A percentile compares a stretch with the other conserved stretches of the same genome.
phyloP scores from a whole-genome alignment of 1,139 yeast species.

The Geotrichum macrosporum region DNA sequence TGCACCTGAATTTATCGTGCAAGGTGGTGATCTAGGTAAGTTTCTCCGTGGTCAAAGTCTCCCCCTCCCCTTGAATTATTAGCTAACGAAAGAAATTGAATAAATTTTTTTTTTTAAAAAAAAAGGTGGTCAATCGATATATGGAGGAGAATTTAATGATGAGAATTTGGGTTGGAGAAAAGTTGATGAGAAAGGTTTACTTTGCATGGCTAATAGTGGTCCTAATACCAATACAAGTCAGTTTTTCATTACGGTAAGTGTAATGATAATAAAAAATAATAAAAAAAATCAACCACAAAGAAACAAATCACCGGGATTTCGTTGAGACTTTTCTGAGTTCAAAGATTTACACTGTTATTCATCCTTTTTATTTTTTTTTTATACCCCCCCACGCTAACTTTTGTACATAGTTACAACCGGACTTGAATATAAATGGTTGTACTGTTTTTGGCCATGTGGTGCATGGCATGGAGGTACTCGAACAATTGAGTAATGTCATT shows the following conservation, averaged over 20 bases:
- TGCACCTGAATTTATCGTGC: conserved; percentile 68
- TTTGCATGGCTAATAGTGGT: conserved; percentile 65
- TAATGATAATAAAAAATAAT: background rate
- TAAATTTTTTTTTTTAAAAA: too few relatives aligned
- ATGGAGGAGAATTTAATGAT: conserved; percentile 47
- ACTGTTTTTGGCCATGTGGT: conserved; percentile 63
- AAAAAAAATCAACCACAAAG: too few relatives aligned
- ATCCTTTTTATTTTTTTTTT: too few relatives aligned
- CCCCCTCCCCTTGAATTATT: too few relatives aligned
- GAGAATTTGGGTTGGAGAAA: conserved; percentile 50
- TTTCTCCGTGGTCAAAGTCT: too few relatives aligned
- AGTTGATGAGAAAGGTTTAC: conserved; percentile 31
- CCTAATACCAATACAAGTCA: conserved; percentile 60
- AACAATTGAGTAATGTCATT: conserved; percentile 30
- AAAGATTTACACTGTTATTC: too few relatives aligned
- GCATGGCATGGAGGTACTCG: conserved; percentile 65
- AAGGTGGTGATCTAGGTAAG: conserved; percentile 59
- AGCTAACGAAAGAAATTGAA: too few relatives aligned
- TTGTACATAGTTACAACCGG: conserved; percentile 36
- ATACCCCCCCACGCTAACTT: too few relatives aligned
- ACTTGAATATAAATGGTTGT: conserved; percentile 40
- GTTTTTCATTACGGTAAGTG: conserved; percentile 55
- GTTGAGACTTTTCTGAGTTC: too few relatives aligned
- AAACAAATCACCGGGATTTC: too few relatives aligned
- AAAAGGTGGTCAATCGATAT: conserved; percentile 32